phyloP scores from a whole-genome alignment of 768 basidiomycete species.

The Suillus tomentosus region DNA sequence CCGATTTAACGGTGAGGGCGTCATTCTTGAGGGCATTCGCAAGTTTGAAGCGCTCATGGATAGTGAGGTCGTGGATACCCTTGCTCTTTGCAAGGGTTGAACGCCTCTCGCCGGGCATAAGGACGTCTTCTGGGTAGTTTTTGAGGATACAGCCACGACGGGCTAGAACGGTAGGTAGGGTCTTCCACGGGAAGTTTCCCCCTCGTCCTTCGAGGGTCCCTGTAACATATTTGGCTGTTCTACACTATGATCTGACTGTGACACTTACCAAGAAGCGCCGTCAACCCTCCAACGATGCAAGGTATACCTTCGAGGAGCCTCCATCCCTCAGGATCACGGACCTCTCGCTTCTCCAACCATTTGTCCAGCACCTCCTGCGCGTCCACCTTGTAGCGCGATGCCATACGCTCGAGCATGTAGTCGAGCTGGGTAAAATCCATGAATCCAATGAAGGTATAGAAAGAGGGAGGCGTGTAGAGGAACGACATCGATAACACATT shows the following conservation, averaged over 20 bases:
- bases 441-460: not conserved
- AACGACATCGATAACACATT: not conserved
- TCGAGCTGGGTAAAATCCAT: not conserved
- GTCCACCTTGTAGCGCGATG: not conserved
- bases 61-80: slow-evolving; percentile 4
- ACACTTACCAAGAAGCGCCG: not conserved
- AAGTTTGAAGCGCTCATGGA: not conserved
- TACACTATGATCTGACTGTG: not conserved
- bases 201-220: not conserved
- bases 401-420: not conserved
- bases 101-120: not conserved
- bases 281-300: not conserved
- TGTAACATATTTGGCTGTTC: not conserved
- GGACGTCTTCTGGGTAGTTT: not conserved
- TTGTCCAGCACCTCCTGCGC: not conserved
- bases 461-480: not conserved
- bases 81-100: not conserved
- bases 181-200: slow-evolving; percentile 7
- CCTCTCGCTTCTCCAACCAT: not conserved
- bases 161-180: not conserved
- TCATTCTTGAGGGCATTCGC: not conserved
- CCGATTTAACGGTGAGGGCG: not conserved
- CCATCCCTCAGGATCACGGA: not conserved
- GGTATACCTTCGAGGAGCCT: not conserved
- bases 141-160: not conserved